phyloP scores from a whole-genome alignment of 306 rosid species.

The Sicyos edulis region DNA sequence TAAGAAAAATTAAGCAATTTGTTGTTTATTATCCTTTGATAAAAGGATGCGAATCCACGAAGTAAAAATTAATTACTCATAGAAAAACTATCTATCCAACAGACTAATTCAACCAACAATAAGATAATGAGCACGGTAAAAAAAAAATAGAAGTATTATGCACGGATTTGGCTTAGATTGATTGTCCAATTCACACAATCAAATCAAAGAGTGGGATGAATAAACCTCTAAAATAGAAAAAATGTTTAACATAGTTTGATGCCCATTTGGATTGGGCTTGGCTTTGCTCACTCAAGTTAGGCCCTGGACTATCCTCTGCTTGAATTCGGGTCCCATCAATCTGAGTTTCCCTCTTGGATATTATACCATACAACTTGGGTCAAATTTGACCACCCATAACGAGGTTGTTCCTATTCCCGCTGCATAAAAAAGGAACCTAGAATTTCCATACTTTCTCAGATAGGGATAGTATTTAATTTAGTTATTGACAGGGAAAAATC shows the following conservation, averaged over 20 bases:
- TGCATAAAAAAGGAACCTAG: not conserved
- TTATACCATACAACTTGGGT: not conserved
- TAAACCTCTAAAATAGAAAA: not conserved
- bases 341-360: not conserved
- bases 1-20: not conserved
- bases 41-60: not conserved
- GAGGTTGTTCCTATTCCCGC: not conserved
- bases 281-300: not conserved
- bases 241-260: not conserved
- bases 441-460: constrained; percentile 1
- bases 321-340: not conserved
- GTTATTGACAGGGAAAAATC: not conserved
- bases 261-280: not conserved
- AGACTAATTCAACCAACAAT: not conserved
- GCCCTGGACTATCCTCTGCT: not conserved
- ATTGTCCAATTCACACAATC: not conserved
- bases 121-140: not conserved
- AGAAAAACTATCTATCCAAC: not conserved
- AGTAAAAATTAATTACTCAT: not conserved
- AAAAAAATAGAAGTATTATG: not conserved
- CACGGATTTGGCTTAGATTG: not conserved
- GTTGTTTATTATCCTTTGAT: not conserved
- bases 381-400: not conserved
- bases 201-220: not conserved
- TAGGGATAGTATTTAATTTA: not conserved